Percentiles rank a stretch among this genome's conserved stretches.
These are phyloP conservation scores for Verticillium isaacii DNA, from an alignment of 2,329 filamentous ascomycete genomes.

Conservation along the genomic window DNA sequence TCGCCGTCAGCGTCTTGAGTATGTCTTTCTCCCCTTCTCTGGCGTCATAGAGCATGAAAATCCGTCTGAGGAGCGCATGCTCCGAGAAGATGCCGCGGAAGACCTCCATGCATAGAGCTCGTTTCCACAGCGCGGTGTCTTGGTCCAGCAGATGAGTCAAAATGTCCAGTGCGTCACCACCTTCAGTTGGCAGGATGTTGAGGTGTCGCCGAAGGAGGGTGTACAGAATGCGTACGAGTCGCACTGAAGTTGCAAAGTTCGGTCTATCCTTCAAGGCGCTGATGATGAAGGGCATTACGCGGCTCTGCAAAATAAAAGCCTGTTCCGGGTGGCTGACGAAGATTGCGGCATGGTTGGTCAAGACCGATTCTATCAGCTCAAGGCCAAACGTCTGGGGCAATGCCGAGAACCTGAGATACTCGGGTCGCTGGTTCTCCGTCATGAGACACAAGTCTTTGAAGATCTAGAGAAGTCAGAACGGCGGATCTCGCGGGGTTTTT, in stretches of 20 bases:
- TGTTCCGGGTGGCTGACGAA: conserved; percentile 78
- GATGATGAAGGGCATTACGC: conserved; percentile 80
- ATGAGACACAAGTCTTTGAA: conserved; percentile 88
- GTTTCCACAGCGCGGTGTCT: conserved; percentile 79
- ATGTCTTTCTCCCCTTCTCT: conserved; percentile 68
- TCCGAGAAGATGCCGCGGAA: conserved; percentile 84
- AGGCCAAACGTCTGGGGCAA: conserved; percentile 80
- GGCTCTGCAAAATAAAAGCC: conserved; percentile 67
- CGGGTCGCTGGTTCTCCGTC: conserved; percentile 76
- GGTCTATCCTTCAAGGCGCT: conserved; percentile 72
- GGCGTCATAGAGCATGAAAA: conserved; percentile 77
- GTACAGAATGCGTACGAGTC: conserved; percentile 77
- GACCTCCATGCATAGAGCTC: conserved; percentile 85
- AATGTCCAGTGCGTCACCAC: conserved; percentile 75
- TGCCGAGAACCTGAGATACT: conserved; percentile 74
- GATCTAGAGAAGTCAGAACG: conserved; percentile 41
- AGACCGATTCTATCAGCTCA: conserved; percentile 85
- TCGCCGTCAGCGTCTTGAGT: conserved; percentile 75
- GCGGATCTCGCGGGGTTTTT: not conserved
- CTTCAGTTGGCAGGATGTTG: conserved; percentile 68
- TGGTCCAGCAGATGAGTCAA: conserved; percentile 85
- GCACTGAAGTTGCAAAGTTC: conserved; percentile 76
- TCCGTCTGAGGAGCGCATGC: conserved; percentile 68
- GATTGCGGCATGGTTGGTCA: conserved; percentile 78
- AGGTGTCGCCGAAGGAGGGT: conserved; percentile 77